phyloP scores from a whole-genome alignment of 2,329 filamentous ascomycete genomes.

The Graphilbum fragrans region DNA sequence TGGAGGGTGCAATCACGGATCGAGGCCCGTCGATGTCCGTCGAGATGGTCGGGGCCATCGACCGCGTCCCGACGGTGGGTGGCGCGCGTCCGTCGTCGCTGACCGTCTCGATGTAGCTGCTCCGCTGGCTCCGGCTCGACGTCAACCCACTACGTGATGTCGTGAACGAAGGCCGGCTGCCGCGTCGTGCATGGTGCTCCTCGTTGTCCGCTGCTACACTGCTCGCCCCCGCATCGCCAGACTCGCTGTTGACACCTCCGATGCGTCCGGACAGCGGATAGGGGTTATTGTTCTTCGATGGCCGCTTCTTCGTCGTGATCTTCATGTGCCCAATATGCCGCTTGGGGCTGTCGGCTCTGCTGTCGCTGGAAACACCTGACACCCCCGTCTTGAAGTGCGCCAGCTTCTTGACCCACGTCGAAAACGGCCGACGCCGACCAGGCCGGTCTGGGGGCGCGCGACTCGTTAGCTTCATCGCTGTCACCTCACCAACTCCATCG shows the following conservation, averaged over 20 bases:
- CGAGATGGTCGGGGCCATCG: constrained; percentile 67
- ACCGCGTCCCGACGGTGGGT: constrained; percentile 54
- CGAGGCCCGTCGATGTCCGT: constrained; percentile 67
- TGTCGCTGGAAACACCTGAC: constrained; percentile 41
- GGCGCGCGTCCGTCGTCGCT: constrained; percentile 42
- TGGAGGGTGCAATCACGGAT: constrained; percentile 66
- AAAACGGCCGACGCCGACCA: constrained; percentile 72
- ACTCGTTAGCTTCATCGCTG: not conserved
- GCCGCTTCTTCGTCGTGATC: constrained; percentile 41
- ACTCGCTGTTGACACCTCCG: constrained; percentile 10
- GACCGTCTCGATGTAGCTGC: constrained; percentile 47
- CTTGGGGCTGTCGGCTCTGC: constrained; percentile 27
- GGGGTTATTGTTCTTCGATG: constrained; percentile 70
- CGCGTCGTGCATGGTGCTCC: constrained; percentile 15
- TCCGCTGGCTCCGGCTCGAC: constrained; percentile 36
- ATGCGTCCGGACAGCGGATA: constrained; percentile 70
- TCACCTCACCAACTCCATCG: too few species aligned
- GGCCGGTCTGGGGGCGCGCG: constrained; percentile 45
- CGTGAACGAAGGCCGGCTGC: constrained; percentile 42
- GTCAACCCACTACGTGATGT: constrained; percentile 38
- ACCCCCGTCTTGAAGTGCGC: constrained; percentile 65
- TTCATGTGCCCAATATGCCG: constrained; percentile 28
- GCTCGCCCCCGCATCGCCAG: constrained; percentile 5
- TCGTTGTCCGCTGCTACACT: constrained; percentile 11
- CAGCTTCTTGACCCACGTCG: constrained; percentile 88